phyloP scores from a whole-genome alignment of 176 grass and related monocot species.

The Phragmites australis region DNA sequence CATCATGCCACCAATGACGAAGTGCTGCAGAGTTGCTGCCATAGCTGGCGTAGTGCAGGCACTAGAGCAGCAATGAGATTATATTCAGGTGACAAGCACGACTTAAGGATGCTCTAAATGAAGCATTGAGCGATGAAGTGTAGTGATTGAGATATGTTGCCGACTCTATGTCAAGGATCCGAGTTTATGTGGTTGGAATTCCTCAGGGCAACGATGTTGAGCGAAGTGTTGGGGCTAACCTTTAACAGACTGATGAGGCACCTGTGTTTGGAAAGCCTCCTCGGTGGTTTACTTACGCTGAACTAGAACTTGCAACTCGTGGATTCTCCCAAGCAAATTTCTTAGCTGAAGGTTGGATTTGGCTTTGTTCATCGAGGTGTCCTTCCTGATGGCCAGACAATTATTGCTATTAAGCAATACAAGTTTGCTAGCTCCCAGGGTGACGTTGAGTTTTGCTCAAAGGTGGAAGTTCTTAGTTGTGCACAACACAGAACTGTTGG shows the following conservation, averaged over 20 bases:
- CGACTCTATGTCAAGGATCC: too few relatives aligned
- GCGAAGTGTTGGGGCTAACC: too few relatives aligned
- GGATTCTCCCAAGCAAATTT: constrained; percentile 92
- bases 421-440: constrained; percentile 94
- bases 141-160: too few relatives aligned
- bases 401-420: constrained; percentile 95
- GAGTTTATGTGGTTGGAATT: too few relatives aligned
- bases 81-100: too few relatives aligned
- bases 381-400: constrained; percentile 83
- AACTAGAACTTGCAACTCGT: constrained; percentile 87
- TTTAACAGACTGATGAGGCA: background rate
- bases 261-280: constrained; percentile 94
- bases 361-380: constrained; percentile 91
- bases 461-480: constrained; percentile 96
- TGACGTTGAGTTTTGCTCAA: constrained; percentile 92
- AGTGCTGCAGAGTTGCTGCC: too few relatives aligned
- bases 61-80: too few relatives aligned
- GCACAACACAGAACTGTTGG: constrained; percentile 93
- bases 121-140: too few relatives aligned
- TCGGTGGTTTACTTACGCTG: constrained; percentile 85
- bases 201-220: too few relatives aligned
- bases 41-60: too few relatives aligned
- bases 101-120: too few relatives aligned
- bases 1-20: too few relatives aligned
- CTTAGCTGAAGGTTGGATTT: constrained; percentile 90